Evolutionary conservation across 768 basidiomycete species (phyloP).

Genomic region (Phallus indusiatus): DNA sequence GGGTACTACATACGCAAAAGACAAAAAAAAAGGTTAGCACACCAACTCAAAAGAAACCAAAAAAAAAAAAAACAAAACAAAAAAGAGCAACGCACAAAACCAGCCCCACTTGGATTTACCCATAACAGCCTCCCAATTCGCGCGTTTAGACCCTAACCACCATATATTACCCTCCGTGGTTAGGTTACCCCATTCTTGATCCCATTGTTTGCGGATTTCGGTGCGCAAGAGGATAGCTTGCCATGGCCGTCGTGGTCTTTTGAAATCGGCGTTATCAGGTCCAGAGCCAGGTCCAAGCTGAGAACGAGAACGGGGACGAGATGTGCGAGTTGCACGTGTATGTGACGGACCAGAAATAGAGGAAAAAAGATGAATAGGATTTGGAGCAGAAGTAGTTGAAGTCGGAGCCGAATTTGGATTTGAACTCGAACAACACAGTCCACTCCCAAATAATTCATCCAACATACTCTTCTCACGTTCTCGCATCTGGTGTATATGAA

Average conservation of each 20-base stretch:
- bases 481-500: constrained; percentile 45
- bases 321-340: background rate
- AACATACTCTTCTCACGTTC: constrained; percentile 53
- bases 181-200: constrained; percentile 73
- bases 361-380: constrained; percentile 31
- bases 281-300: no score
- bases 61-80: background rate
- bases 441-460: constrained; percentile 26
- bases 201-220: constrained; percentile 43
- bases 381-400: no score
- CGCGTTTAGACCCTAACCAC: constrained; percentile 58
- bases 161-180: constrained; percentile 76
- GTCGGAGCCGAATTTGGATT: no score
- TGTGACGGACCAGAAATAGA: no score
- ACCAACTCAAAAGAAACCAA: background rate
- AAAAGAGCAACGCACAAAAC: constrained; percentile 55
- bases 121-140: constrained; percentile 80
- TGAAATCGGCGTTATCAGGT: background rate
- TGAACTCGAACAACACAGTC: no score
- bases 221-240: background rate
- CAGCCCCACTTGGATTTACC: constrained; percentile 58
- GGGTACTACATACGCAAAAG: constrained; percentile 25
- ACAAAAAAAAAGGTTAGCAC: background rate
- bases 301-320: no score
- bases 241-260: background rate